A percentile compares a stretch with the other conserved stretches of the same genome.
Conservation (phyloP, 768 basidiomycete species). For the Lepiota subincarnata region DNA sequence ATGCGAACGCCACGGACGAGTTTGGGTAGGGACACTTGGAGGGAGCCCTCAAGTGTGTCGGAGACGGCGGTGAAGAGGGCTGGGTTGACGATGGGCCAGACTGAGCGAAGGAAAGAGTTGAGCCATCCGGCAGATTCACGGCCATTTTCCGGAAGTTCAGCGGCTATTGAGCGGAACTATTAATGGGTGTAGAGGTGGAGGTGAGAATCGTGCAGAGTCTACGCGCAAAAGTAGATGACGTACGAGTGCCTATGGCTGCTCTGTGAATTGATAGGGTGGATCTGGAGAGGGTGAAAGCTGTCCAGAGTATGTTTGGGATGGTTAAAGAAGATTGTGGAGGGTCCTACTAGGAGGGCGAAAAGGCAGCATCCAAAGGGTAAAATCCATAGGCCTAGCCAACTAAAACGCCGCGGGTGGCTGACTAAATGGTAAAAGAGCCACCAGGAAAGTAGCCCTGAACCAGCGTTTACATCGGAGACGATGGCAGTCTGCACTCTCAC, state of each 20-base stretch:
- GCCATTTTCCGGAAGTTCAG: constrained; percentile 12
- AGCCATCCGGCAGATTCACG: constrained; percentile 53
- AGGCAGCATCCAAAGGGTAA: constrained; percentile 21
- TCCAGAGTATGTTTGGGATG: constrained; percentile 12
- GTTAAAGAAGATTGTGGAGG: constrained; percentile 21
- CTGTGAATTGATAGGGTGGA: background rate
- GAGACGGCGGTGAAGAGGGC: constrained; percentile 52
- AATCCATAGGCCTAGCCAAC: constrained; percentile 20
- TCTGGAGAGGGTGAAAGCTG: background rate
- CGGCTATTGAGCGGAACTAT: constrained; percentile 6
- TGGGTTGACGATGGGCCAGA: constrained; percentile 78
- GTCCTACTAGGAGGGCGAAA: constrained; percentile 24
- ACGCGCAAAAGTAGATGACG: background rate
- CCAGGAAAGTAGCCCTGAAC: constrained; percentile 21
- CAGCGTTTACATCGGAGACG: constrained; percentile 28
- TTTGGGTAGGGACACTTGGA: constrained; percentile 49
- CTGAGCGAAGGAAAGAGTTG: constrained; percentile 52
- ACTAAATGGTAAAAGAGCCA: constrained; percentile 19
- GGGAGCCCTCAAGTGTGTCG: constrained; percentile 62
- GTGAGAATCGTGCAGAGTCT: background rate
- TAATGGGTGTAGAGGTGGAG: background rate
- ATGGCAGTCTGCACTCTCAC: constrained; percentile 27
- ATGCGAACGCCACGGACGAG: constrained; percentile 61
- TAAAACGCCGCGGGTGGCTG: constrained; percentile 11
- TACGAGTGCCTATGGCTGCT: background rate